A percentile compares a stretch with the other conserved stretches of the same genome.
phyloP scores from a whole-genome alignment of 495 filamentous ascomycete genomes.

The Penicillium chermesinum region DNA sequence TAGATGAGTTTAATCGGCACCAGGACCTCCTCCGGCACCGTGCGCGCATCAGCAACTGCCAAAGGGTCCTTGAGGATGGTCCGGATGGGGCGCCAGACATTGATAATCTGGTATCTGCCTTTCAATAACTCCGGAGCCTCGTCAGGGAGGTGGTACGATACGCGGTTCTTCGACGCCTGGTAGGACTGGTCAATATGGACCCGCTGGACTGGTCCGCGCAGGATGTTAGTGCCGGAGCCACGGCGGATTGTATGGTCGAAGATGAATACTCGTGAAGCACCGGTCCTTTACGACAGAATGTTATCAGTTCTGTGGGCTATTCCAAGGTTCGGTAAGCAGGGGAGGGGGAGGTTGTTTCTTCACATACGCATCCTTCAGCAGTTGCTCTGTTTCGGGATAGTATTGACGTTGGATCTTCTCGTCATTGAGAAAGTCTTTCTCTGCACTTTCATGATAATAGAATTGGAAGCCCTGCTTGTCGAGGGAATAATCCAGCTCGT shows the following conservation, averaged over 20 bases:
- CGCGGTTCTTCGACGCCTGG: slow-evolving; percentile 49
- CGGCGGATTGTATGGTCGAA: slow-evolving; percentile 76
- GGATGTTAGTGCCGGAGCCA: slow-evolving; percentile 8
- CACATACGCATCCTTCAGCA: slow-evolving; percentile 55
- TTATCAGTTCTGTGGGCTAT: background rate
- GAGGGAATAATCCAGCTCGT: slow-evolving; percentile 45
- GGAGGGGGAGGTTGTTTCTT: background rate
- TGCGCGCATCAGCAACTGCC: slow-evolving; percentile 51
- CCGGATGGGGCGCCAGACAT: slow-evolving; percentile 72
- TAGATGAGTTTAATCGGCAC: slow-evolving; percentile 46
- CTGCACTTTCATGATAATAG: slow-evolving; percentile 41
- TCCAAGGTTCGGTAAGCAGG: background rate
- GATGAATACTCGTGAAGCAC: slow-evolving; percentile 56
- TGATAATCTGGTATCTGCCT: slow-evolving; percentile 69
- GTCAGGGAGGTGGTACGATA: slow-evolving; percentile 56
- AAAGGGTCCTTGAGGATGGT: slow-evolving; percentile 59
- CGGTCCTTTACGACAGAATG: slow-evolving; percentile 34
- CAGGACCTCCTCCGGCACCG: slow-evolving; percentile 42
- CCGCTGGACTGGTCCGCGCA: slow-evolving; percentile 59
- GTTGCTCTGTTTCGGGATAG: slow-evolving; percentile 61
- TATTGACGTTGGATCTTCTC: slow-evolving; percentile 61
- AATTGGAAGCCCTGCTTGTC: slow-evolving; percentile 49
- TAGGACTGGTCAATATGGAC: slow-evolving; percentile 75
- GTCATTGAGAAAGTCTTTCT: slow-evolving; percentile 56
- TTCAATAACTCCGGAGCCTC: slow-evolving; percentile 58